Evolutionary conservation across 345 rosid species (phyloP), one percentile per base, ranked within the genome.

Genomic region (Crucihimalaya himalaica): DNA sequence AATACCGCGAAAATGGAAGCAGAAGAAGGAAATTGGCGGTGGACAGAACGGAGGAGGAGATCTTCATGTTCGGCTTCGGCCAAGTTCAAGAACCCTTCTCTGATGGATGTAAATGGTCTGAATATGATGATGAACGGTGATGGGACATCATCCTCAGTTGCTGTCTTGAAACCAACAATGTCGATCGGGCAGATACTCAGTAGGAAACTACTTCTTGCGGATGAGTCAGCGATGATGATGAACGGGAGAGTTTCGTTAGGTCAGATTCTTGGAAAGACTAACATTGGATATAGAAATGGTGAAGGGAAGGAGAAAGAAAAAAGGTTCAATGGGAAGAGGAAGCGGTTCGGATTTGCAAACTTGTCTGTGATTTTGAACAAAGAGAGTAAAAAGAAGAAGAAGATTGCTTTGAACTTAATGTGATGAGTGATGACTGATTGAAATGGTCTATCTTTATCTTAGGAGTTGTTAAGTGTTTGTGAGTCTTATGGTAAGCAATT

Each of bases 171-270:
- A 72, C 87, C 88, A 35, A 86, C 91, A 9, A 80, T 89, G 27
- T 94, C 98, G 1, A 91, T 94, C 1, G 97, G 98, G 46, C 96
- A 94, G 37, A 91, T 94, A 66, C 84, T 94, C 1, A 94, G 97
- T 86, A 87, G 85, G 75, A 94, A 94, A 82, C 82, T 89, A 50
- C 91, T 87, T 28, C 77, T 81, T 32, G 90, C 90, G 3, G 93
- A 89, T 39, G 93, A 91, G 60, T 59, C 83, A 20, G 57, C 56
- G 65, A 85, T 80, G 60, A 74, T 69, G 35, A 84, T 52, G 72
- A 89, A 79, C 40, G 79, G 83, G 62, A 87, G 85, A 80, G 85
- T 88, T 8, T 89, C 96, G 0, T 76, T 94, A 59, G 90, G 96
- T 58, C 95, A 91, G 83, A 88, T 94, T 81, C 92, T 91, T 12